These are phyloP conservation scores for Luzula sylvatica DNA, from an alignment of 176 grass and related monocot species.

Conservation along the genomic window DNA sequence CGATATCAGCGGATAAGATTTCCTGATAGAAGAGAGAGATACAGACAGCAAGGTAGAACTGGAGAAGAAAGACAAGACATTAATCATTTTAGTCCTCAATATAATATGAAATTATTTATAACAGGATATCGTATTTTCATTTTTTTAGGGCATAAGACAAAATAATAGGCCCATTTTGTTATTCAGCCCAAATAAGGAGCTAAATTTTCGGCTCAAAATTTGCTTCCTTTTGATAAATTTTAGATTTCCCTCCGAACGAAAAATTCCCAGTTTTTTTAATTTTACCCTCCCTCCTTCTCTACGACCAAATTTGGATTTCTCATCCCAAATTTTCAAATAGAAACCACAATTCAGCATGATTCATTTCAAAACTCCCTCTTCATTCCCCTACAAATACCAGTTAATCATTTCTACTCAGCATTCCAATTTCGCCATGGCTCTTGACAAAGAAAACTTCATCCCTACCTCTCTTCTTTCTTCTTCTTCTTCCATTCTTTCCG, in stretches of 20 bases:
- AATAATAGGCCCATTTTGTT: background rate
- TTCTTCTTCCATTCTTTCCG: background rate
- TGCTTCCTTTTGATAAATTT: background rate
- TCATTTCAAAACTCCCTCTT: constrained; percentile 10
- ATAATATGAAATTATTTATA: background rate
- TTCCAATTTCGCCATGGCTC: constrained; percentile 6
- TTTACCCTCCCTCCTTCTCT: background rate
- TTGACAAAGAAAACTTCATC: background rate
- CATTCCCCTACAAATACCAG: constrained; percentile 10
- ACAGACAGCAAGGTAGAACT: too few relatives aligned
- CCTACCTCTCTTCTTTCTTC: background rate
- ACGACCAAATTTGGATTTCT: background rate
- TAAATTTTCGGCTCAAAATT: background rate
- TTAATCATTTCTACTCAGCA: background rate
- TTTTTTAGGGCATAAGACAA: background rate
- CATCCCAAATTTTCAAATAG: constrained; percentile 6
- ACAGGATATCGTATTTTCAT: background rate
- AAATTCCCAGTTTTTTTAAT: too few relatives aligned
- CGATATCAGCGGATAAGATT: constrained; percentile 21
- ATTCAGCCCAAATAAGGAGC: constrained; percentile 4
- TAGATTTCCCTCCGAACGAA: constrained; percentile 4
- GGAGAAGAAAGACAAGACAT: constrained; percentile 3
- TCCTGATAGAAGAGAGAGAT: background rate
- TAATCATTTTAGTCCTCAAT: background rate
- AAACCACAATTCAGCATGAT: background rate